Evolutionary conservation across 1,284 basidiomycete species (phyloP).

Genomic region (Boletellus deceptivus): DNA sequence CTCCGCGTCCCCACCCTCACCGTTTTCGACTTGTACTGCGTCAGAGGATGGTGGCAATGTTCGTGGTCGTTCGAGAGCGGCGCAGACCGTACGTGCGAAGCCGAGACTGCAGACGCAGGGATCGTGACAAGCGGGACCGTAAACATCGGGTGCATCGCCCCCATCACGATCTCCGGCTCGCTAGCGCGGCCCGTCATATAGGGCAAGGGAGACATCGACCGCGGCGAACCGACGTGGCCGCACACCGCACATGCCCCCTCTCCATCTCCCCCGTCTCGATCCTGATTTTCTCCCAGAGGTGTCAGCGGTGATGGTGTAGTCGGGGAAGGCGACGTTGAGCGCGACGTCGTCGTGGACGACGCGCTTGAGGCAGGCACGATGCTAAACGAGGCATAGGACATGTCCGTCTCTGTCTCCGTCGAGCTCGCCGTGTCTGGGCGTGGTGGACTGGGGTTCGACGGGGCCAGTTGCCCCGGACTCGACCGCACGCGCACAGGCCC

Average conservation of each 20-base stretch:
- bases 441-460: not conserved
- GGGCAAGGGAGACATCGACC: not conserved
- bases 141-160: constrained; percentile 31
- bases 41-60: not conserved
- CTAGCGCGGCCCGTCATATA: not conserved
- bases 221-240: constrained; percentile 14
- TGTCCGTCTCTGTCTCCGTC: constrained; percentile 20
- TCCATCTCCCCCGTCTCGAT: not conserved
- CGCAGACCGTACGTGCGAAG: too few species aligned
- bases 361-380: constrained; percentile 21
- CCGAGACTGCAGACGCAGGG: constrained; percentile 7
- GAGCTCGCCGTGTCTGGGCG: constrained; percentile 25
- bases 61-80: not conserved
- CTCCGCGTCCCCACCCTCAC: too few species aligned
- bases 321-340: constrained; percentile 15
- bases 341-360: constrained; percentile 10
- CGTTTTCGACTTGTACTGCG: too few species aligned
- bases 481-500: not conserved
- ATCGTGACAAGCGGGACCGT: constrained; percentile 27
- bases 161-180: not conserved
- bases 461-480: not conserved
- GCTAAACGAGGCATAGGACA: constrained; percentile 26
- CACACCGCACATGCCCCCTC: constrained; percentile 12
- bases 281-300: constrained; percentile 3
- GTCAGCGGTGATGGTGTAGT: constrained; percentile 6